Evolutionary conservation across 306 rosid genomes (phyloP).

Genomic region (Quillaja saponaria): DNA sequence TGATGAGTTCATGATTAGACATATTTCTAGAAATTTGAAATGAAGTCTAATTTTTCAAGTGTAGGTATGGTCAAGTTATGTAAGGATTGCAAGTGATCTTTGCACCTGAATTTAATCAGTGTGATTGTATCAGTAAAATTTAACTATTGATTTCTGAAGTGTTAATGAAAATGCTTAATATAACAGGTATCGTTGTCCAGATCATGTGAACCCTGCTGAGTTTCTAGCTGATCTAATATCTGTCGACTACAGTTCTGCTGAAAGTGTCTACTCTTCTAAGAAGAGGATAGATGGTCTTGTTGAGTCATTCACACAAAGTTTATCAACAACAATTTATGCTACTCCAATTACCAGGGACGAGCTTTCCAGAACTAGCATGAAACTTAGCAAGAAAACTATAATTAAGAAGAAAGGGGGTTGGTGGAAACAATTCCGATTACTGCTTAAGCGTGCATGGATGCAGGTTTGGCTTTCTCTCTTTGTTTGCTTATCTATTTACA

Average conservation of each 20-base stretch:
- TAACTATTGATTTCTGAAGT: no score
- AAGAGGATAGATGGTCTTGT: constrained; percentile 80
- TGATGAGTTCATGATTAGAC: no score
- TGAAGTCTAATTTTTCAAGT: no score
- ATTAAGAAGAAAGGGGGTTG: constrained; percentile 66
- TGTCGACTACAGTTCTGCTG: constrained; percentile 83
- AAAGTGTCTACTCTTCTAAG: constrained; percentile 71
- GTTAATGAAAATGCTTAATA: constrained; percentile 29
- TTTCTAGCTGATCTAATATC: constrained; percentile 97
- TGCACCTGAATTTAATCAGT: no score
- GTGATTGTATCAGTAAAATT: no score
- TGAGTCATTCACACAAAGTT: constrained; percentile 68
- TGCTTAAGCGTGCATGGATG: constrained; percentile 94
- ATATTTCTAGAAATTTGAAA: no score
- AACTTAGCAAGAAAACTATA: constrained; percentile 43
- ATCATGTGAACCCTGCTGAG: constrained; percentile 88
- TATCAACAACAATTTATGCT: constrained; percentile 63
- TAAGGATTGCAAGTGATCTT: no score
- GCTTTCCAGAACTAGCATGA: constrained; percentile 37
- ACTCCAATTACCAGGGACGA: constrained; percentile 61
- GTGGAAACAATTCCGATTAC: constrained; percentile 92
- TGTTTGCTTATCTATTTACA: constrained; percentile 12
- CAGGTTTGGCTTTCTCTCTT: constrained; percentile 54
- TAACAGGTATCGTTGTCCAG: constrained; percentile 83
- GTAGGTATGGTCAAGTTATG: no score